Percentiles rank a stretch among this genome's conserved stretches.
phyloP scores from a whole-genome alignment of 345 rosid species.

The Brassica cretica region DNA sequence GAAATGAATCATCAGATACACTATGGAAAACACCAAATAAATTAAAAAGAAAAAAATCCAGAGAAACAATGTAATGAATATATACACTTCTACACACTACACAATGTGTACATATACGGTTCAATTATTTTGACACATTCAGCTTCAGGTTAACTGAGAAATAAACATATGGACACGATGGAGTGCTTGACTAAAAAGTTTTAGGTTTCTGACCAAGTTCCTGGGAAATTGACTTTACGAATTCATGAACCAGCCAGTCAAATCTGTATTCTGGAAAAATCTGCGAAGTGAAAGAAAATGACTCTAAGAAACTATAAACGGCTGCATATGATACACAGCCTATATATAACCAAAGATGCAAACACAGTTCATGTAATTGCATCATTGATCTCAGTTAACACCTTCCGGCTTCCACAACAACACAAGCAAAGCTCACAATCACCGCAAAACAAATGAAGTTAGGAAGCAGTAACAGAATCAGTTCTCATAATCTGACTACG shows the following conservation, averaged over 20 bases:
- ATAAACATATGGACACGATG: not conserved
- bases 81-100: not conserved
- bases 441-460: not conserved
- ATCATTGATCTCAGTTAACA: slow-evolving; percentile 2
- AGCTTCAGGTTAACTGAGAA: not conserved
- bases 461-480: not conserved
- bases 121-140: not conserved
- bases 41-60: not conserved
- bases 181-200: slow-evolving; percentile 2
- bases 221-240: slow-evolving; percentile 55
- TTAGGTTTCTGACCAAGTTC: slow-evolving; percentile 75
- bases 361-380: slow-evolving; percentile 3
- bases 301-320: not conserved
- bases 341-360: slow-evolving; percentile 3
- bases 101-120: not conserved
- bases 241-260: slow-evolving; percentile 76
- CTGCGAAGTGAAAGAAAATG: slow-evolving; percentile 44
- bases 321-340: slow-evolving; percentile 10
- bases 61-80: slow-evolving; percentile 7
- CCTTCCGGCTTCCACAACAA: slow-evolving; percentile 17
- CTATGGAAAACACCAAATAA: not conserved
- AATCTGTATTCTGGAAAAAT: slow-evolving; percentile 83
- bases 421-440: slow-evolving; percentile 8
- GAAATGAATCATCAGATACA: slow-evolving; percentile 10
- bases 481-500: slow-evolving; percentile 6